Evolutionary conservation across 768 basidiomycete genomes (phyloP).

Genomic region (Dendrothele bispora): DNA sequence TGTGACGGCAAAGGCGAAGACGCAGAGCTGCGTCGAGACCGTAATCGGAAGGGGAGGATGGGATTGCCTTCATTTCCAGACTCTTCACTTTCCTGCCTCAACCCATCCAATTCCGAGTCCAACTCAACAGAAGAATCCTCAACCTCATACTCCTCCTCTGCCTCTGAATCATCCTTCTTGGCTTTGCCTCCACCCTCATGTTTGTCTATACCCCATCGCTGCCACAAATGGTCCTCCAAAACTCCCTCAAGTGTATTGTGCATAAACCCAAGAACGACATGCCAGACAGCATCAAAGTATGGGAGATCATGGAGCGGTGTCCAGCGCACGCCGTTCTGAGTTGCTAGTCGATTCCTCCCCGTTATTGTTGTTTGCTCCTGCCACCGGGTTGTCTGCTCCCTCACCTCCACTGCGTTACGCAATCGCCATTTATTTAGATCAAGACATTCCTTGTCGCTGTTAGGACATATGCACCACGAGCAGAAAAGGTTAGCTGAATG

Average conservation of each 20-base stretch:
- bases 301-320: conserved; percentile 14
- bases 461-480: conserved; percentile 13
- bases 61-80: neutral
- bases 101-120: too few relatives aligned
- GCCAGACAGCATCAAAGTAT: conserved; percentile 17
- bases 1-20: too few relatives aligned
- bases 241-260: conserved; percentile 19
- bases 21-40: neutral
- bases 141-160: conserved; percentile 6
- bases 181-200: neutral
- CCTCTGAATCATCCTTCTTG: neutral
- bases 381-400: conserved; percentile 12
- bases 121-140: too few relatives aligned
- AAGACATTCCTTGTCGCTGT: conserved; percentile 10
- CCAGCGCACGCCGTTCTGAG: conserved; percentile 14
- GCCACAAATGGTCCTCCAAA: conserved; percentile 11
- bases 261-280: conserved; percentile 16
- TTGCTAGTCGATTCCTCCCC: neutral
- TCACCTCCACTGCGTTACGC: conserved; percentile 8
- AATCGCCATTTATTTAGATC: conserved; percentile 15
- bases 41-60: neutral
- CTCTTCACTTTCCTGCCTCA: too few relatives aligned
- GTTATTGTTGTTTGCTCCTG: conserved; percentile 10
- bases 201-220: conserved; percentile 17
- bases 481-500: conserved; percentile 16